Evolutionary conservation across 768 basidiomycete species (phyloP).

Genomic region (Russula ochroleuca): DNA sequence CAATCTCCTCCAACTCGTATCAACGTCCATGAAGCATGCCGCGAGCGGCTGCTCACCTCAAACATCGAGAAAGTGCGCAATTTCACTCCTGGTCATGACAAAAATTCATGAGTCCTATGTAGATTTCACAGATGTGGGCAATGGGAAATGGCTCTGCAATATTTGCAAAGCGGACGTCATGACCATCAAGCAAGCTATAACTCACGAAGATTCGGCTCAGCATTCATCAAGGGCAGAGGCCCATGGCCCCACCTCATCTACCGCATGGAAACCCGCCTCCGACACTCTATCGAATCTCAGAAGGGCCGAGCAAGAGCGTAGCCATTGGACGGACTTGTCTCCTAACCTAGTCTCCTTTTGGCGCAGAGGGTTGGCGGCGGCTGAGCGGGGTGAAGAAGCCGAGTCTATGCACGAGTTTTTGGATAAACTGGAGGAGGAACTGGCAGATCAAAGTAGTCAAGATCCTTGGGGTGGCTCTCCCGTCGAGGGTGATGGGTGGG

Average conservation of each 20-base stretch:
- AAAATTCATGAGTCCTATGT: neutral
- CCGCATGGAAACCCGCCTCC: neutral
- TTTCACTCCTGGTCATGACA: neutral
- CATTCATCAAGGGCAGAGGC: constrained; percentile 27
- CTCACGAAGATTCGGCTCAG: constrained; percentile 34
- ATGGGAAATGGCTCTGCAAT: constrained; percentile 35
- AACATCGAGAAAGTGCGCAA: constrained; percentile 6
- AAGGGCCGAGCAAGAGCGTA: constrained; percentile 19
- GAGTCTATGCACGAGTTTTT: constrained; percentile 26
- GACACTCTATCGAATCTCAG: constrained; percentile 5
- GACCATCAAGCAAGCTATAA: constrained; percentile 32
- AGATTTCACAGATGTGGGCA: constrained; percentile 31
- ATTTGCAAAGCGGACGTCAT: constrained; percentile 33
- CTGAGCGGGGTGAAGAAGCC: constrained; percentile 25
- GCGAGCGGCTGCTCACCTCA: constrained; percentile 16
- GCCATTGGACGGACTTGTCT: constrained; percentile 24
- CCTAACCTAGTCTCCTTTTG: constrained; percentile 24
- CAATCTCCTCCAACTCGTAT: neutral
- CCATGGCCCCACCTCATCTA: constrained; percentile 19
- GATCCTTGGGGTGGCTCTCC: constrained; percentile 8
- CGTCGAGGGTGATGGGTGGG: constrained; percentile 19
- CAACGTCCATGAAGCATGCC: constrained; percentile 23
- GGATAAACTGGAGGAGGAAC: constrained; percentile 22
- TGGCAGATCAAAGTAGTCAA: constrained; percentile 4
- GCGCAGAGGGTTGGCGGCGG: constrained; percentile 24